A percentile compares a stretch with the other conserved stretches of the same genome.
These are phyloP conservation scores for Cordyceps cicadae DNA, from an alignment of 2,329 filamentous ascomycete species.

Conservation along the genomic window DNA sequence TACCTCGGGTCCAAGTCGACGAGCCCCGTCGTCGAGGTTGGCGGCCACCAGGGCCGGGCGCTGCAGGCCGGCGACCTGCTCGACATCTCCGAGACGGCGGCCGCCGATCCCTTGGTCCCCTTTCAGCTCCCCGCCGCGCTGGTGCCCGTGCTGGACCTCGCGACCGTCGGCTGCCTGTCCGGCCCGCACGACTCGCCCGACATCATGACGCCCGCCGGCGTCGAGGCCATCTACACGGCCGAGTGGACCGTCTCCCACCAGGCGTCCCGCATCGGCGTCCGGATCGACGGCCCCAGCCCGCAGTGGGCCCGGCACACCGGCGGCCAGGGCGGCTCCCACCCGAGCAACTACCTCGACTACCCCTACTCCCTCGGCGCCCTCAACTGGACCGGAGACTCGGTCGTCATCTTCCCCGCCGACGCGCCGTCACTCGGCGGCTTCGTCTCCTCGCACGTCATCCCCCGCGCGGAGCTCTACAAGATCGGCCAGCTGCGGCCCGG, in stretches of 20 bases:
- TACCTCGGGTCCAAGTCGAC: conserved; percentile 55
- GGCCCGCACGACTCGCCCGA: conserved; percentile 26
- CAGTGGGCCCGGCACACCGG: conserved; percentile 52
- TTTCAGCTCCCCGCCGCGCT: conserved; percentile 6
- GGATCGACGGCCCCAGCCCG: conserved; percentile 49
- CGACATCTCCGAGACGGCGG: conserved; percentile 24
- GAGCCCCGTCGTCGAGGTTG: conserved; percentile 47
- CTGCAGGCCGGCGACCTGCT: conserved; percentile 47
- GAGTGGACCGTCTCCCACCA: conserved; percentile 56
- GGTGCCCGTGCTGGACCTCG: conserved; percentile 12
- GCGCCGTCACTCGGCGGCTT: conserved; percentile 55
- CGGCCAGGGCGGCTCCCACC: conserved; percentile 56
- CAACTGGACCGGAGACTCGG: conserved; percentile 54
- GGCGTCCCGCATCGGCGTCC: conserved; percentile 50
- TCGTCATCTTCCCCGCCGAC: conserved; percentile 52
- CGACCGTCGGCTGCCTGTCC: conserved; percentile 20
- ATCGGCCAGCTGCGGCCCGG: conserved; percentile 54
- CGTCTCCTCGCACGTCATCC: conserved; percentile 45
- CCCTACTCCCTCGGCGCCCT: conserved; percentile 50
- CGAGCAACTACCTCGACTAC: conserved; percentile 50
- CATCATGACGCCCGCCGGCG: conserved; percentile 34
- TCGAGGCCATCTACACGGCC: conserved; percentile 48
- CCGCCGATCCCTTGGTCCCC: not conserved
- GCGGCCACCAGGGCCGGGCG: conserved; percentile 50
- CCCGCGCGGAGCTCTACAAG: conserved; percentile 52